A percentile compares a stretch with the other conserved stretches of the same genome.
Evolutionary conservation across 2,329 filamentous ascomycete species (phyloP).

Genomic region (Cordyceps javanica): DNA sequence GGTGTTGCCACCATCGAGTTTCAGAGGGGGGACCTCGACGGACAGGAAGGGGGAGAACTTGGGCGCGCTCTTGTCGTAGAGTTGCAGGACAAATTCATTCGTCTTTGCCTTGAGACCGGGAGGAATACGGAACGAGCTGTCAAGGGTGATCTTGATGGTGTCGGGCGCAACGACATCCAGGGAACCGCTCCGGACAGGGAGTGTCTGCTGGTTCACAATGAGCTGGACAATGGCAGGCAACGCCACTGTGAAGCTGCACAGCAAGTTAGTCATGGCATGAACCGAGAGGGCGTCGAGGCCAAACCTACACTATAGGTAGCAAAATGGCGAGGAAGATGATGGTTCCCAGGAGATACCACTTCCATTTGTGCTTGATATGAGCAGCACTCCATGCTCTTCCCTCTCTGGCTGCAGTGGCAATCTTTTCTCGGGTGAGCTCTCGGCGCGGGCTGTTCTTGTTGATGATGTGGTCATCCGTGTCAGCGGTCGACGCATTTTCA

Average conservation of each 20-base stretch:
- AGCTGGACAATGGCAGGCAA: slow-evolving; percentile 40
- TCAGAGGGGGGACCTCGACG: slow-evolving; percentile 25
- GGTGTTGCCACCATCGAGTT: slow-evolving; percentile 31
- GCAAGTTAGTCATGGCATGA: not conserved
- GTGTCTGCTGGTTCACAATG: slow-evolving; percentile 35
- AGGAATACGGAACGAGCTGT: slow-evolving; percentile 32
- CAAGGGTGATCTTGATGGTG: slow-evolving; percentile 29
- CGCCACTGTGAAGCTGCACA: slow-evolving; percentile 36
- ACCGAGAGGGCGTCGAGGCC: not conserved
- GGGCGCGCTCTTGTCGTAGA: slow-evolving; percentile 35
- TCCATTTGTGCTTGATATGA: slow-evolving; percentile 38
- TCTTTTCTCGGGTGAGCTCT: slow-evolving; percentile 20
- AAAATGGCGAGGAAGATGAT: slow-evolving; percentile 18
- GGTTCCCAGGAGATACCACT: slow-evolving; percentile 35
- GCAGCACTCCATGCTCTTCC: slow-evolving; percentile 19
- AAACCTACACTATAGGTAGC: slow-evolving; percentile 12
- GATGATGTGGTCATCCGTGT: slow-evolving; percentile 3
- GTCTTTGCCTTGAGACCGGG: slow-evolving; percentile 26
- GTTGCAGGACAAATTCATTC: slow-evolving; percentile 30
- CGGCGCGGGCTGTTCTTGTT: slow-evolving; percentile 22
- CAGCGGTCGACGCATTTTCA: slow-evolving; percentile 1
- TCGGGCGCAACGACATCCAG: slow-evolving; percentile 28
- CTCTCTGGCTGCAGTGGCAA: not conserved
- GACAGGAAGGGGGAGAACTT: slow-evolving; percentile 21
- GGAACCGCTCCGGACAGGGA: slow-evolving; percentile 32